A percentile compares a stretch with the other conserved stretches of the same genome.
Conservation (phyloP, 768 basidiomycete species). For the Russula virescens region DNA sequence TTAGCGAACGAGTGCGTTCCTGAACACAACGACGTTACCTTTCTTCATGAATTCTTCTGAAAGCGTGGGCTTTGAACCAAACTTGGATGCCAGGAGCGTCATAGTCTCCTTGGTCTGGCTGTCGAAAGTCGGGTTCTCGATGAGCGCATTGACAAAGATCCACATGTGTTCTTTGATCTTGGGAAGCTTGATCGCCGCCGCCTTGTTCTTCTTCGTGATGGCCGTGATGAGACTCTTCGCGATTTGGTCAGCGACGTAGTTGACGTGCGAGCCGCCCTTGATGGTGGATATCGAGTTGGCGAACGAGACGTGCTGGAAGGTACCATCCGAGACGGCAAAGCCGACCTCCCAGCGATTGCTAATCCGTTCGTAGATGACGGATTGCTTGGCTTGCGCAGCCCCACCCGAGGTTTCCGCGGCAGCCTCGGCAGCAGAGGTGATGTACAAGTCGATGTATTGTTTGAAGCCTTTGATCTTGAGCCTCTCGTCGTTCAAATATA, state of each 20-base stretch:
- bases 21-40: conserved; percentile 42
- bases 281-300: conserved; percentile 96
- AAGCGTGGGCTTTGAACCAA: conserved; percentile 78
- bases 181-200: conserved; percentile 83
- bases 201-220: conserved; percentile 97
- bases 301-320: conserved; percentile 92
- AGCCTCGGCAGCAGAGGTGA: conserved; percentile 68
- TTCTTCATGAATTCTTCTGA: conserved; percentile 97
- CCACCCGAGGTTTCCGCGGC: conserved; percentile 68
- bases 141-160: conserved; percentile 92
- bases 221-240: conserved; percentile 75
- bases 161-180: conserved; percentile 98
- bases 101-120: conserved; percentile 98
- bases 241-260: conserved; percentile 78
- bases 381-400: conserved; percentile 71
- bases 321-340: conserved; percentile 89
- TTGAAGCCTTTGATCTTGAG: conserved; percentile 94
- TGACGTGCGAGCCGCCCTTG: conserved; percentile 95
- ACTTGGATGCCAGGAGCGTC: conserved; percentile 81
- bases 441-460: conserved; percentile 92
- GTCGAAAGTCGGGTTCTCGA: conserved; percentile 98
- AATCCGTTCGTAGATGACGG: conserved; percentile 76
- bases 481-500: conserved; percentile 86
- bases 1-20: conserved; percentile 2
- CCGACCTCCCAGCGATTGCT: conserved; percentile 89